Conservation (phyloP, 2,329 filamentous ascomycete genomes). For the Cladophialophora chaetospira region DNA sequence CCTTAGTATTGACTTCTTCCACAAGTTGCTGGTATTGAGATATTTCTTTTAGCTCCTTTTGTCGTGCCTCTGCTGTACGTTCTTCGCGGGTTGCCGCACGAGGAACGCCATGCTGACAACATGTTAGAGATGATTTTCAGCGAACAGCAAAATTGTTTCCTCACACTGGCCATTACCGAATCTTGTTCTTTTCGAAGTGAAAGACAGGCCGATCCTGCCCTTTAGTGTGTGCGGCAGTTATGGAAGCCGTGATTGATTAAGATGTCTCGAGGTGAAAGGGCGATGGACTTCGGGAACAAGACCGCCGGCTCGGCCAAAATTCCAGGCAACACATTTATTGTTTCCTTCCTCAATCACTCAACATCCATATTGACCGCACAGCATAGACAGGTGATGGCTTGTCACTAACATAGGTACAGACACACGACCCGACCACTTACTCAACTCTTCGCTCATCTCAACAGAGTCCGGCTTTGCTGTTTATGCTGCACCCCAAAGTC, state of each 20-base stretch:
- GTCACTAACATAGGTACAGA: slow-evolving; percentile 25
- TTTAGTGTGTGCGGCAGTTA: neutral
- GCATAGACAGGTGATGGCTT: slow-evolving; percentile 23
- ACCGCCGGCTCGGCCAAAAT: neutral
- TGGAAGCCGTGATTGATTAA: neutral
- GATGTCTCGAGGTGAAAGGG: slow-evolving; percentile 6
- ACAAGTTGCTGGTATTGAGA: slow-evolving; percentile 73
- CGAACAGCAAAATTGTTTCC: neutral
- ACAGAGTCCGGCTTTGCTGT: too few species aligned
- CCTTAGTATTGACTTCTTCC: slow-evolving; percentile 66
- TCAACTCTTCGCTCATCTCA: too few species aligned
- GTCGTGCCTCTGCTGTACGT: slow-evolving; percentile 69
- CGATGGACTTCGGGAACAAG: neutral
- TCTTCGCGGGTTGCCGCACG: slow-evolving; percentile 62
- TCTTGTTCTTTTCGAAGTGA: neutral
- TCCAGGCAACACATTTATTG: slow-evolving; percentile 13
- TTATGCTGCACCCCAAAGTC: too few species aligned
- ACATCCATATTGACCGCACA: slow-evolving; percentile 13
- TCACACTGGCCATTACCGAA: slow-evolving; percentile 31
- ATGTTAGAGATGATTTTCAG: neutral
- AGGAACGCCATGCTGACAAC: slow-evolving; percentile 74
- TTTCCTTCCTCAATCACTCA: neutral
- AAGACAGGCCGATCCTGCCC: neutral
- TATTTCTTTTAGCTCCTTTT: slow-evolving; percentile 75
- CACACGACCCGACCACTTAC: neutral